phyloP scores from a whole-genome alignment of 148 eudicot species.

The Tetragonia tetragonoides region DNA sequence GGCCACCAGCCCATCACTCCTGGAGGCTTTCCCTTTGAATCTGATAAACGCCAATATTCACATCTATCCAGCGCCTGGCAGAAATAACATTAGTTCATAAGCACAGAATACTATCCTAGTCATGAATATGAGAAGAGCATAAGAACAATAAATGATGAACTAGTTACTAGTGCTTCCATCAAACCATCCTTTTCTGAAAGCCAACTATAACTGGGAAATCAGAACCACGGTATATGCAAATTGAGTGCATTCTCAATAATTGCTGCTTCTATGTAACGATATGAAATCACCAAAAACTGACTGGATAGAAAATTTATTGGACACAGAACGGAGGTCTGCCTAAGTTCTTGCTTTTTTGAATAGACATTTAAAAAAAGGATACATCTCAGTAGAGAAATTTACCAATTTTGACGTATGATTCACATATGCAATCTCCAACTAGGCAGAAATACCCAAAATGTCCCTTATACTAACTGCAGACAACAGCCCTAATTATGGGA shows the following conservation, averaged over 20 bases:
- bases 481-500: too few relatives aligned
- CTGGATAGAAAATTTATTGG: too few relatives aligned
- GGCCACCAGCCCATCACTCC: conserved; percentile 99
- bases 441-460: too few relatives aligned
- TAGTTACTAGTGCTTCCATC: neutral
- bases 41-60: conserved; percentile 96
- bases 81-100: conserved; percentile 9
- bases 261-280: too few relatives aligned
- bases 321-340: too few relatives aligned
- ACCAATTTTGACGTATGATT: too few relatives aligned
- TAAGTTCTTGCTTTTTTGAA: too few relatives aligned
- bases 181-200: neutral
- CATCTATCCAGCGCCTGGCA: conserved; percentile 72
- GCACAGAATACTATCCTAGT: neutral
- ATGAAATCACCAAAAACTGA: too few relatives aligned
- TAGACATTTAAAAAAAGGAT: too few relatives aligned
- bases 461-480: too few relatives aligned
- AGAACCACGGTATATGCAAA: neutral
- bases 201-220: neutral
- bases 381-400: too few relatives aligned
- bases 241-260: neutral
- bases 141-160: neutral
- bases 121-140: neutral
- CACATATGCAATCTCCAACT: too few relatives aligned
- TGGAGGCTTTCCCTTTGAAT: conserved; percentile 93